phyloP scores from a whole-genome alignment of 106 monocot genomes.

The Phalaenopsis equestris region DNA sequence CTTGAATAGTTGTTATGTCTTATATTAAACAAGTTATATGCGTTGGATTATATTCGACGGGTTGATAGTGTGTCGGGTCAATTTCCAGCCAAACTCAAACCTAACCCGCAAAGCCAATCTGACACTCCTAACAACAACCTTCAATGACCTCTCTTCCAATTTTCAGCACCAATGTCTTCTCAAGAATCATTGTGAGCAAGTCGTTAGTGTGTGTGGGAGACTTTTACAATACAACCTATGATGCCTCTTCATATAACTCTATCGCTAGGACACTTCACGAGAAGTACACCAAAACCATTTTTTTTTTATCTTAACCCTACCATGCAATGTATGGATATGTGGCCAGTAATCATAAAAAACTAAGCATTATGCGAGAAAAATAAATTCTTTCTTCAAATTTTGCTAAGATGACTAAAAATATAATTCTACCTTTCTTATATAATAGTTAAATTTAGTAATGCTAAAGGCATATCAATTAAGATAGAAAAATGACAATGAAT shows the following conservation, averaged over 20 bases:
- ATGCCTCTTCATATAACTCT: not conserved
- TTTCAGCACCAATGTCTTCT: not conserved
- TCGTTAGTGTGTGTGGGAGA: not conserved
- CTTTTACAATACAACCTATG: not conserved
- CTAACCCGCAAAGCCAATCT: no score
- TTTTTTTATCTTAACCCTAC: not conserved
- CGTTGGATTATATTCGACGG: no score
- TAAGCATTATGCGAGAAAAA: not conserved
- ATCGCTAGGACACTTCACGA: not conserved
- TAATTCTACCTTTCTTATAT: not conserved
- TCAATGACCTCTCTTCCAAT: not conserved
- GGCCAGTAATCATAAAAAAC: not conserved
- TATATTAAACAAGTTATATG: no score
- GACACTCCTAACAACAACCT: not conserved
- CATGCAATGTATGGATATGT: no score
- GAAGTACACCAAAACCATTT: not conserved
- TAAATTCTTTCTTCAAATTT: not conserved
- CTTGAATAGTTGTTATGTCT: no score
- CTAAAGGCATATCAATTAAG: not conserved
- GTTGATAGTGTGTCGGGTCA: no score
- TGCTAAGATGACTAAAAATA: not conserved
- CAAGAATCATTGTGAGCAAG: not conserved
- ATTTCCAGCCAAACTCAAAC: no score
- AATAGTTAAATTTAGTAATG: not conserved
- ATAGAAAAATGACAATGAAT: not conserved